Percentiles rank a stretch among this genome's conserved stretches.
phyloP scores from a whole-genome alignment of 176 grass and related monocot species.

The Secale cereale region DNA sequence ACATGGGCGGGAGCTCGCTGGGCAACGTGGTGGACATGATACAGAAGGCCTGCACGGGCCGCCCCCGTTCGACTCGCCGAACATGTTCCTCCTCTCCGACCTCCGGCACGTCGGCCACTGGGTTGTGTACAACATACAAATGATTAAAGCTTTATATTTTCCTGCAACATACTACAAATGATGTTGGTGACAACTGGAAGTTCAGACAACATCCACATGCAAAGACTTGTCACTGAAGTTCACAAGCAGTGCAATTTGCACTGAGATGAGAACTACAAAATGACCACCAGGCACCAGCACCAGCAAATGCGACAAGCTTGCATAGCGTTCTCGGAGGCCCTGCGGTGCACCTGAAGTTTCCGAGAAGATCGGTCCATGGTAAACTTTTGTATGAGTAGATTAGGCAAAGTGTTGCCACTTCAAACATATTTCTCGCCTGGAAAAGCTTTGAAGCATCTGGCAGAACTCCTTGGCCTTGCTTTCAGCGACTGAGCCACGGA shows the following conservation, averaged over 20 bases:
- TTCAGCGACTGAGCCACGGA: neutral
- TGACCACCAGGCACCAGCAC: neutral
- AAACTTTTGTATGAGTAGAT: neutral
- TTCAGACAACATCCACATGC: neutral
- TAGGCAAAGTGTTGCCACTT: neutral
- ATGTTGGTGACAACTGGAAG: no score
- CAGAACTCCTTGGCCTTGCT: neutral
- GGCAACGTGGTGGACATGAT: conserved; percentile 31
- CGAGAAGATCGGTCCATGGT: neutral
- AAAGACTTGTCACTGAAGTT: neutral
- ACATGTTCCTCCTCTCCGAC: conserved; percentile 31
- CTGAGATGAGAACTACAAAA: neutral
- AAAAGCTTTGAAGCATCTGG: neutral
- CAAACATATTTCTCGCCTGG: neutral
- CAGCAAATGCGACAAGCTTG: neutral
- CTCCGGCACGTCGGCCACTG: conserved; percentile 3
- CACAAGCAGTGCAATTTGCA: neutral
- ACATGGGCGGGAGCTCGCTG: neutral
- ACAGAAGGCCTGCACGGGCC: conserved; percentile 1
- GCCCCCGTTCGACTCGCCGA: neutral
- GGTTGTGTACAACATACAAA: no score
- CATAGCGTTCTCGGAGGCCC: neutral
- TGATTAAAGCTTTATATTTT: no score
- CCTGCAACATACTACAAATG: no score
- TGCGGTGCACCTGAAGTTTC: neutral